Evolutionary conservation across 2,329 filamentous ascomycete genomes (phyloP).

Genomic region (Scleromitrula shiraiana): DNA sequence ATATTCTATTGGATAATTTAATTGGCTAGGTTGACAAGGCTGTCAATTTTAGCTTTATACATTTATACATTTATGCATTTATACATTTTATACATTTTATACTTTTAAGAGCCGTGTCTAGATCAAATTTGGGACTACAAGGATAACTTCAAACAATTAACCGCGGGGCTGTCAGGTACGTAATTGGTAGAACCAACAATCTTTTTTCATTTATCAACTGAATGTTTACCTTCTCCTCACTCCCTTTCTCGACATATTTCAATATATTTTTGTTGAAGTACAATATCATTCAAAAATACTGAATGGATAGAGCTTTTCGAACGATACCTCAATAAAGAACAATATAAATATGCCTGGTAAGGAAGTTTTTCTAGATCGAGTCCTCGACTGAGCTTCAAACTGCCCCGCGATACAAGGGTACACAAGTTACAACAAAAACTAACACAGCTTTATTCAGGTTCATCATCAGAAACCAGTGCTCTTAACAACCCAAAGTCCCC

Average conservation of each 20-base stretch:
- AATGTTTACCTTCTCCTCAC: neutral
- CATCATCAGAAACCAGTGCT: neutral
- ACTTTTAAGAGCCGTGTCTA: neutral
- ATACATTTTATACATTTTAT: too few species aligned
- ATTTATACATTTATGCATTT: too few species aligned
- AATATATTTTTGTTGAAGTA: neutral
- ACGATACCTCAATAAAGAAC: neutral
- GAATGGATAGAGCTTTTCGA: neutral
- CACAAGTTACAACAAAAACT: conserved; percentile 2
- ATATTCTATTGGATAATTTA: too few species aligned
- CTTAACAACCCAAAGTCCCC: neutral
- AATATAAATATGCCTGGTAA: conserved; percentile 4
- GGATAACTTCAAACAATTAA: too few species aligned
- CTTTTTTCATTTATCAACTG: neutral
- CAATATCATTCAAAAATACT: too few species aligned
- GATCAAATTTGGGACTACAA: neutral
- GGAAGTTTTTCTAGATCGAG: neutral
- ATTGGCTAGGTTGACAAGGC: too few species aligned
- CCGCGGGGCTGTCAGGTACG: too few species aligned
- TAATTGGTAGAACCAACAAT: neutral
- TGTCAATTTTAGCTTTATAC: too few species aligned
- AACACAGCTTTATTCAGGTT: conserved; percentile 4
- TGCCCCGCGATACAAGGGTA: conserved; percentile 9
- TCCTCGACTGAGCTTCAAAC: too few species aligned
- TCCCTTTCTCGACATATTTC: neutral